Base-by-base conservation (phyloP, 164 flowering plant species). In the Vitis rupestris region DNA sequence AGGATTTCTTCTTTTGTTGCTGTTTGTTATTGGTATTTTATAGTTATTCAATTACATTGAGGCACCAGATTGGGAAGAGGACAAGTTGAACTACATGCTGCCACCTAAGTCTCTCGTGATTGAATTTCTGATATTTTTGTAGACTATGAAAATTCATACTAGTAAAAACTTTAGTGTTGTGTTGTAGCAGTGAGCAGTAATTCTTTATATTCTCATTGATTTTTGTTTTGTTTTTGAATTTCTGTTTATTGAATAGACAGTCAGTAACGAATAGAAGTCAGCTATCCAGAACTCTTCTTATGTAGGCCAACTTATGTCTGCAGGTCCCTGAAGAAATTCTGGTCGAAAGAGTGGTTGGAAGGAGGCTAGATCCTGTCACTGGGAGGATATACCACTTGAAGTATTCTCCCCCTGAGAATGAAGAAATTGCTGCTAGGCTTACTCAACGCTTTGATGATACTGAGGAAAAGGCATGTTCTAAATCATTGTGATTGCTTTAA, bases 381-480 rank as follows among this genome's bases (percentile, higher is more conserved):
- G 98, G 97, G 66, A 90, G 72, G 79, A 96, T 96, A 76, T 96
- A 96, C 76, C 99, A 96, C 77, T 77, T 92, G 72, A 92, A 85
- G 75, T 93, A 93, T 83, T 88, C 91, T 72, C 98, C 97, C 6
- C 98, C 98, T 10, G 99, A 96, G 75, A 90, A 81, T 65, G 92
- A 93, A 80, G 97, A 93, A 84, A 88, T 96, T 72, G 93, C 97
- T 74, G 83, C 87, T 17, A 86, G 98, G 81, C 93, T 96, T 60
- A 92, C 94, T 62, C 97, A 92, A 69, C 94, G 99, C 37, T 96
- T 93, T 78, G 99, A 96, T 79, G 99, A 96, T 77, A 96, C 98
- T 8, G 97, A 91, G 76, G 98, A 96, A 73, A 93, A 88, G 95
- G 99, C 75, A 81, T 68, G 76, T 70, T 30, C 44, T 58, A 67